Evolutionary conservation across 495 filamentous ascomycete genomes (phyloP).

Genomic region (Aspergillus heteromorphus): DNA sequence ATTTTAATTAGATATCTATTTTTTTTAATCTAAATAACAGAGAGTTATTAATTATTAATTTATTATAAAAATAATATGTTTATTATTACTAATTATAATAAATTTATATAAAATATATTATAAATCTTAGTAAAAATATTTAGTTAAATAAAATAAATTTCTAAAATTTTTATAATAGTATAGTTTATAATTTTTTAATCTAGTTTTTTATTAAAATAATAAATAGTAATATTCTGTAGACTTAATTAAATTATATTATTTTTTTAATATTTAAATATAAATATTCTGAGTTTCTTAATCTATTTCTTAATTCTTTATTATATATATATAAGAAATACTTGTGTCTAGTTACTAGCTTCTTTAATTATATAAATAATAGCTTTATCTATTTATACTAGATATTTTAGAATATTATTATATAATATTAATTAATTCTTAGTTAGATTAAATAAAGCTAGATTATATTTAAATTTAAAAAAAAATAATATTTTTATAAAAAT

Average conservation of each 20-base stretch:
- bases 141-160: too few relatives aligned
- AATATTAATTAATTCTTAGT: neutral
- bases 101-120: too few relatives aligned
- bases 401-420: neutral
- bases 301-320: neutral
- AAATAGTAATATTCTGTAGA: too few relatives aligned
- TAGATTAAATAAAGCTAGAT: neutral
- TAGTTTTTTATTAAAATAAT: too few relatives aligned
- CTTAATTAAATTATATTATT: too few relatives aligned
- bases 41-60: too few relatives aligned
- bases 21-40: too few relatives aligned
- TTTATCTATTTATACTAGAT: too few relatives aligned
- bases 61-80: neutral
- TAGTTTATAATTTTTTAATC: too few relatives aligned
- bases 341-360: neutral
- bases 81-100: too few relatives aligned
- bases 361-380: neutral
- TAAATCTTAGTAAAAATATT: too few relatives aligned
- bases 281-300: neutral
- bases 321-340: neutral
- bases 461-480: neutral
- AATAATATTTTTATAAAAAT: neutral
- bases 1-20: neutral
- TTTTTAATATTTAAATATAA: neutral
- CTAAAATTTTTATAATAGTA: too few relatives aligned